Conservation (phyloP, 139 green algal genomes). For the Chlamydomonas incerta region DNA sequence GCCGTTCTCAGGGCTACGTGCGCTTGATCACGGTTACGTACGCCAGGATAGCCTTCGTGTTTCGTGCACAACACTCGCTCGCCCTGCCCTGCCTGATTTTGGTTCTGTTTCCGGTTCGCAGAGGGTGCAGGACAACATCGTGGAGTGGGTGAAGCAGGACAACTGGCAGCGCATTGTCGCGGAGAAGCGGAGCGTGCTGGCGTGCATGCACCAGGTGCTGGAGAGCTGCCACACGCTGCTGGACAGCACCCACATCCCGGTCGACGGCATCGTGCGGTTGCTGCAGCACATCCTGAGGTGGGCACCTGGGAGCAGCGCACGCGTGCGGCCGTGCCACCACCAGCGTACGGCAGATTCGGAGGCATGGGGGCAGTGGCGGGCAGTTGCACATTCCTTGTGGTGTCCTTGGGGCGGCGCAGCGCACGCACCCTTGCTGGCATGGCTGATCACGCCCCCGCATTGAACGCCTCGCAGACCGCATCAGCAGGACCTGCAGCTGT, state of each 20-base stretch:
- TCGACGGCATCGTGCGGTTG: constrained; percentile 67
- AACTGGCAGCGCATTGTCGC: constrained; percentile 57
- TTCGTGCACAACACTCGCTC: no score
- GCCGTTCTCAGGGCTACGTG: no score
- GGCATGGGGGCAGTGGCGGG: no score
- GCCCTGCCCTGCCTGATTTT: background rate
- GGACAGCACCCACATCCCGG: constrained; percentile 64
- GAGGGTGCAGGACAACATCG: constrained; percentile 62
- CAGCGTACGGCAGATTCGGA: no score
- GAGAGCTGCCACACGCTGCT: constrained; percentile 73
- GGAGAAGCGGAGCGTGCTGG: constrained; percentile 72
- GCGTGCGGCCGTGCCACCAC: background rate
- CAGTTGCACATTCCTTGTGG: no score
- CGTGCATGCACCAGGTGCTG: constrained; percentile 65
- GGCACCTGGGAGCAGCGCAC: background rate
- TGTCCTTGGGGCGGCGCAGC: no score
- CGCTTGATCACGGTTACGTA: no score
- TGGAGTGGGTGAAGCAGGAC: constrained; percentile 56
- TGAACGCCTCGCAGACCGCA: constrained; percentile 45
- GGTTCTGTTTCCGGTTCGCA: constrained; percentile 42
- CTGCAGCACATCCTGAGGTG: constrained; percentile 77
- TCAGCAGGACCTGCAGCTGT: constrained; percentile 62
- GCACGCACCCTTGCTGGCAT: no score
- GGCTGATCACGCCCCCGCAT: no score
- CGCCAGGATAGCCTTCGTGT: no score